Base-by-base conservation (phyloP, 768 basidiomycete genomes). In the Mycena venus region DNA sequence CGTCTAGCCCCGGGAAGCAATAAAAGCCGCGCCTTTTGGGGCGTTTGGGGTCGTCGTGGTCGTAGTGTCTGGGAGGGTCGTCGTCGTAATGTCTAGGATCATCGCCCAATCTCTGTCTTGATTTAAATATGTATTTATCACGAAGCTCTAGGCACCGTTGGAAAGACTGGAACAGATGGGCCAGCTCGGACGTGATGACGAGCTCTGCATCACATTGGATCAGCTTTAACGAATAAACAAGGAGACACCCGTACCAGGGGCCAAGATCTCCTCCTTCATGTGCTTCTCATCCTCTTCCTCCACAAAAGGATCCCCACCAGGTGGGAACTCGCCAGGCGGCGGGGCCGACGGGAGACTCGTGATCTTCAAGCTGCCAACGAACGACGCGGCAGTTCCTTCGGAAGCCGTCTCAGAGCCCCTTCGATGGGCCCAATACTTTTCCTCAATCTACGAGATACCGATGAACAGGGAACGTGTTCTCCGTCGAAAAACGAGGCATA, bases 51-150 rank as follows among this genome's bases (percentile, higher is more conserved):
- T n/a, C n/a, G n/a, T n/a, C n/a, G n/a, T n/a, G n/a, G n/a, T n/a
- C n/a, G n/a, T n/a, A n/a, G n/a, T n/a, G n/a, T n/a, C n/a, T n/a
- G n/a, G n/a, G n/a, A n/a, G n/a, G n/a, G 15, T 86, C 77, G 0
- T 92, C 94, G 76, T 99, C 98, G 82, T 97, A 91, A 82, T 99
- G 96, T 74, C 91, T 89, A 0, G 98, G 98, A 82, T 99, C 95
- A 84, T 99, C 98, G 3, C 98, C 98, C 4, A 99, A 90, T 66
- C 96, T 89, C 82, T 99, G 98, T 5, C 93, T 89, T 1, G 97
- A 99, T 72, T 90, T 90, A 8, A 86, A 76, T 86, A 98, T 97
- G 86, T 99, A 99, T 84, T 99, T 99, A 86, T 99, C 98, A 31
- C 98, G 94, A 23, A 99, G 87, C 66, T 95, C 91, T 58, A 99